A percentile compares a stretch with the other conserved stretches of the same genome.
These are phyloP conservation scores for Cercospora sojina DNA, from an alignment of 2,329 filamentous ascomycete genomes.

Conservation along the genomic window DNA sequence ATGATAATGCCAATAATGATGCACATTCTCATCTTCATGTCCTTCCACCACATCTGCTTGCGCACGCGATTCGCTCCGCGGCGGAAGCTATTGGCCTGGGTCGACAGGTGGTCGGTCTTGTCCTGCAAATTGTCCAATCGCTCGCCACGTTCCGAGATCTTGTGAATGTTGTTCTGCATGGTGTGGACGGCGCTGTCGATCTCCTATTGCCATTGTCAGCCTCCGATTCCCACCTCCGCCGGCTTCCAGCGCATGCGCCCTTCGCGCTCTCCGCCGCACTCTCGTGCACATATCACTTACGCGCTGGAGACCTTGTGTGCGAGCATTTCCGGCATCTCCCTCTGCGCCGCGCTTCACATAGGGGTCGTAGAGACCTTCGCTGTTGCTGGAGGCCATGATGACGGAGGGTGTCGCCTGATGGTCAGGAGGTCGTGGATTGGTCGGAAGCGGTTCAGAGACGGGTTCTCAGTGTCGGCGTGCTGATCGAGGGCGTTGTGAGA, in stretches of 20 bases:
- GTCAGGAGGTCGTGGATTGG: conserved; percentile 17
- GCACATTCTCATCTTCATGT: conserved; percentile 99
- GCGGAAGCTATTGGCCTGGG: conserved; percentile 92
- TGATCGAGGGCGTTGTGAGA: conserved; percentile 3
- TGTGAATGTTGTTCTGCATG: conserved; percentile 97
- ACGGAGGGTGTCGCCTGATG: conserved; percentile 8
- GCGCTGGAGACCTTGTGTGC: conserved; percentile 29
- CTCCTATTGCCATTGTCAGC: conserved; percentile 61
- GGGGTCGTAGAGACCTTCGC: conserved; percentile 30
- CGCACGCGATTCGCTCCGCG: conserved; percentile 93
- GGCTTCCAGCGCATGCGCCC: conserved; percentile 13
- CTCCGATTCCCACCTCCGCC: conserved; percentile 3
- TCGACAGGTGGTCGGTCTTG: conserved; percentile 90
- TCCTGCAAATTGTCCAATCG: conserved; percentile 84
- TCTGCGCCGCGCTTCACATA: conserved; percentile 31
- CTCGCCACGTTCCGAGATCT: conserved; percentile 89
- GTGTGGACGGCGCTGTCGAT: conserved; percentile 93
- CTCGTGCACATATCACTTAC: conserved; percentile 16
- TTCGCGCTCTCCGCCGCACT: background rate
- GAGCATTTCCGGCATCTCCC: conserved; percentile 22
- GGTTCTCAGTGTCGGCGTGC: background rate
- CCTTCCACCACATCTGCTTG: conserved; percentile 99
- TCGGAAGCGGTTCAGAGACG: conserved; percentile 4
- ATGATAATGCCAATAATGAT: conserved; percentile 88
- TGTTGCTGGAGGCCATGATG: conserved; percentile 27